A percentile compares a stretch with the other conserved stretches of the same genome.
phyloP scores from a whole-genome alignment of 257 asterid genomes.

The Fraxinus cuspidata region DNA sequence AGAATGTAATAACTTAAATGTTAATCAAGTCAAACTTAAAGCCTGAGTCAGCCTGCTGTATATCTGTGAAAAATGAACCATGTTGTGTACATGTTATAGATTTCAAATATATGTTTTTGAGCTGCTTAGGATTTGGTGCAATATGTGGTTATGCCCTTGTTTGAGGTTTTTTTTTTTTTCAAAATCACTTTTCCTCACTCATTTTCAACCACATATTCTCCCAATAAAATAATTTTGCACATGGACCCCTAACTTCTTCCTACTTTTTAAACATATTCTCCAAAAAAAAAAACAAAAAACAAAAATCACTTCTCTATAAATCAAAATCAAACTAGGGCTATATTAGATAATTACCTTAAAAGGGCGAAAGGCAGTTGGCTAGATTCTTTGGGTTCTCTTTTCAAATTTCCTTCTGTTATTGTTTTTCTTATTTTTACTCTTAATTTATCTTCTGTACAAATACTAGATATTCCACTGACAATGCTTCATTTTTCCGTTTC shows the following conservation, averaged over 20 bases:
- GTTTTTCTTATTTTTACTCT: neutral
- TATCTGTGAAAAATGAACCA: neutral
- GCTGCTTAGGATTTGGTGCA: conserved; percentile 10
- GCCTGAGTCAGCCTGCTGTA: neutral
- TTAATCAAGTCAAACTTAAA: neutral
- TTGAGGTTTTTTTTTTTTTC: too few relatives aligned
- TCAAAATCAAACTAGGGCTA: too few relatives aligned
- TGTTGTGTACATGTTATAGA: neutral
- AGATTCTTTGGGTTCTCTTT: neutral
- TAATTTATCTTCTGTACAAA: conserved; percentile 4
- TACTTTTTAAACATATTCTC: too few relatives aligned
- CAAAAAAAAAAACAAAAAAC: too few relatives aligned
- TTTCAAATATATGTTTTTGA: too few relatives aligned
- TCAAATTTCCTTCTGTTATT: neutral
- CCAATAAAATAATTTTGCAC: too few relatives aligned
- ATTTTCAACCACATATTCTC: too few relatives aligned
- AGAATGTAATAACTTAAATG: neutral
- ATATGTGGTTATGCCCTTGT: neutral
- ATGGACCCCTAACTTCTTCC: too few relatives aligned
- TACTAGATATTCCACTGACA: conserved; percentile 27
- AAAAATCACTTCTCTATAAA: too few relatives aligned
- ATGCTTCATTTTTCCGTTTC: conserved; percentile 7
- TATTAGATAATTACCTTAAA: neutral
- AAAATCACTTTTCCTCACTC: too few relatives aligned
- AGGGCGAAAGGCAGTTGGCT: neutral